Evolutionary conservation across 805 yeast species (phyloP), one percentile per base, ranked within the genome.

Genomic region (Scheffersomyces amazonensis): DNA sequence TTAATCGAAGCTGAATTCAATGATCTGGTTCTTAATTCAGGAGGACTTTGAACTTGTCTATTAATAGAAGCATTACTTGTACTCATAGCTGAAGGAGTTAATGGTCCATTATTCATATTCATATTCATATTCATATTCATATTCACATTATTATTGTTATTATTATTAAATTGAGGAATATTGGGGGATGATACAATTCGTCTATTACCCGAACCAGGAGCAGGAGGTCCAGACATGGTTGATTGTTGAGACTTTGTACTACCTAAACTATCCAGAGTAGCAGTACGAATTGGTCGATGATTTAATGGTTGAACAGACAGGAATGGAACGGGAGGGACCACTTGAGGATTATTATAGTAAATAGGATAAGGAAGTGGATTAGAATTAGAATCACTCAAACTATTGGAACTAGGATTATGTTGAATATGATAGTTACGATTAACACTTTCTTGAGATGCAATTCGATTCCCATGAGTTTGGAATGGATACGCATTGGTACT

Each of bases 181-280:
- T 37, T 41, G 3, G 66, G 64, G 1, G 64, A 48, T 1, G 69
- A 61, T 6, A 54, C 65, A n/a, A 61, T 55, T 37, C 70, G 40
- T 35, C 63, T 46, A 0, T 48, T 42, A 15, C 41, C 43, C 37
- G 39, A 19, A 39, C 28, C 22, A 13, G 30, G 32, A 11, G 34
- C 37, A 2, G 30, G 35, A 16, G 23, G 38, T 10, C 10, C 6
- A 6, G 35, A 19, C 5, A 12, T 22, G 8, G 19, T 19, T 19
- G 37, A 16, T 34, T 34, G 36, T 4, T 18, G 3, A 10, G 17
- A 27, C 17, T n/a, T 10, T 24, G 5, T 27, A 15, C n/a, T 33
- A 16, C 9, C 16, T 19, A 17, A n/a, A 29, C 13, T 22, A 22
- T 29, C 30, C 13, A 19, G 6, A n/a, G 7, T 13, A 16, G 24